These are phyloP conservation scores for Triglochin maritima DNA, from an alignment of 106 monocot species.

Conservation along the genomic window DNA sequence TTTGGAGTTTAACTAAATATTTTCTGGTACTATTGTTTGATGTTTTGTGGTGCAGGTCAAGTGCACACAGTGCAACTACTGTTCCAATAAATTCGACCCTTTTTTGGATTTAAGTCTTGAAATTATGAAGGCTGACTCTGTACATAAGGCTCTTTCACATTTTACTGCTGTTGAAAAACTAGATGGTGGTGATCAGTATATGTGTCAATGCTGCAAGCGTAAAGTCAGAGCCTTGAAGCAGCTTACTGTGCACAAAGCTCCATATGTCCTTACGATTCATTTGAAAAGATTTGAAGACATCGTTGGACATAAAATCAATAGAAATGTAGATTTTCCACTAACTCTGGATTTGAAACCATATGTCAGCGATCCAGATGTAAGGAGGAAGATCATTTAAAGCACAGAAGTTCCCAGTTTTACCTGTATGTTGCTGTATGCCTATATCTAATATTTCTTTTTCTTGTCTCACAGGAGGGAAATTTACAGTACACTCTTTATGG, in stretches of 20 bases:
- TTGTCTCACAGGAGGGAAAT: slow-evolving; percentile 35
- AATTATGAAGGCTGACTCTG: slow-evolving; percentile 62
- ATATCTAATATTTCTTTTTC: not conserved
- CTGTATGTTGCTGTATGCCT: not conserved
- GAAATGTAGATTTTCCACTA: slow-evolving; percentile 55
- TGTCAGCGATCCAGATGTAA: slow-evolving; percentile 65
- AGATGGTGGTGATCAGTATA: slow-evolving; percentile 87
- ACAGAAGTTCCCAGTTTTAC: not conserved
- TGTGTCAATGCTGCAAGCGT: slow-evolving; percentile 71
- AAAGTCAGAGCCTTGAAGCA: slow-evolving; percentile 80
- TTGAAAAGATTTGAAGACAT: slow-evolving; percentile 73
- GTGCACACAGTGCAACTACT: slow-evolving; percentile 64
- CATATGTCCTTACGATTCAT: slow-evolving; percentile 90
- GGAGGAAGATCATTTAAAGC: slow-evolving; percentile 3
- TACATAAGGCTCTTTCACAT: slow-evolving; percentile 61
- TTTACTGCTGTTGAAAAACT: slow-evolving; percentile 72
- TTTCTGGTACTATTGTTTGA: not conserved
- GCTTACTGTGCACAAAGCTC: slow-evolving; percentile 77
- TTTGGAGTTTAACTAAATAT: too few species aligned
- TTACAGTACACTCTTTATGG: slow-evolving; percentile 65
- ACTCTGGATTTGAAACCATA: slow-evolving; percentile 74
- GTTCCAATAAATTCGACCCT: slow-evolving; percentile 83
- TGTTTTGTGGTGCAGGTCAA: slow-evolving; percentile 45
- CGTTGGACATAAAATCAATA: slow-evolving; percentile 78
- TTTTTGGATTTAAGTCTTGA: slow-evolving; percentile 94